phyloP scores from a whole-genome alignment of 768 basidiomycete genomes.

The Lepiota venenata region DNA sequence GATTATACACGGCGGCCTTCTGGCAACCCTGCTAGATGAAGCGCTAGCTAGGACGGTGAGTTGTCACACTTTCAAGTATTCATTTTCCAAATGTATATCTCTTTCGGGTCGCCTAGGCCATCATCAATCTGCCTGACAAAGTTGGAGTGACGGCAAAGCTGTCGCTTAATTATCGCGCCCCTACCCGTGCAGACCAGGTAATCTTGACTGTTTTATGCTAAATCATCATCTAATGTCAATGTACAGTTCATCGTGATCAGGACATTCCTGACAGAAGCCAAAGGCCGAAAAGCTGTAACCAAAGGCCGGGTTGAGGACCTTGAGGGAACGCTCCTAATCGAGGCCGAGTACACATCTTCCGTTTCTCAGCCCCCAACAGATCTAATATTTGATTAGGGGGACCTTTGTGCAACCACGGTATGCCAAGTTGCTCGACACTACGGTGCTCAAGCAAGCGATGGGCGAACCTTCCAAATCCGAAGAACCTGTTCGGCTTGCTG shows the following conservation, averaged over 20 bases:
- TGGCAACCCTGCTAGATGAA: constrained; percentile 92
- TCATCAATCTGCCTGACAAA: constrained; percentile 80
- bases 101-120: constrained; percentile 49
- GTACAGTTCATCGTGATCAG: constrained; percentile 85
- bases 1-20: constrained; percentile 88
- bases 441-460: constrained; percentile 57
- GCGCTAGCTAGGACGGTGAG: constrained; percentile 71
- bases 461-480: constrained; percentile 47
- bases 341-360: constrained; percentile 62
- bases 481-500: constrained; percentile 35
- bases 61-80: background rate
- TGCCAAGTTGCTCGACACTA: constrained; percentile 68
- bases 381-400: constrained; percentile 39
- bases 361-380: background rate
- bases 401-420: constrained; percentile 90
- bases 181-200: constrained; percentile 87
- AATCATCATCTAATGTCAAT: too few species aligned
- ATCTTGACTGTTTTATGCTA: background rate
- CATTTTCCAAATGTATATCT: background rate
- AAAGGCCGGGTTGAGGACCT: constrained; percentile 72
- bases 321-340: constrained; percentile 77
- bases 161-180: constrained; percentile 77
- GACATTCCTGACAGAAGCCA: constrained; percentile 57
- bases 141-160: constrained; percentile 93
- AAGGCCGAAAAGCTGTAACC: constrained; percentile 79